Conservation (phyloP, 1,139 yeast species). For the Blastobotrys malaysiensis region DNA sequence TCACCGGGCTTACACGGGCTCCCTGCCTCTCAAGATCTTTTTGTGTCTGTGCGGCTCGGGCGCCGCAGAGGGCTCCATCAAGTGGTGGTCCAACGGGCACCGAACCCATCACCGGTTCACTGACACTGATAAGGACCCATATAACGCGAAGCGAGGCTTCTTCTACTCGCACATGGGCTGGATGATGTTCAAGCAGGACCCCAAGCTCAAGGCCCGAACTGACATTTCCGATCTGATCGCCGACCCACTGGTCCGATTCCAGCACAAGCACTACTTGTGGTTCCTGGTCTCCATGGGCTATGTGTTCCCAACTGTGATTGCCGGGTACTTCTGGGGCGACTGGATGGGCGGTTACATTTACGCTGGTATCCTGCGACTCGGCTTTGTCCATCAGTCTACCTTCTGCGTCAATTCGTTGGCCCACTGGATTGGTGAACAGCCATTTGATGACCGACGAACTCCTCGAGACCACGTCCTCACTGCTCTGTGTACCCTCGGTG, state of each 20-base stretch:
- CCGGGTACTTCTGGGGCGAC: conserved; percentile 83
- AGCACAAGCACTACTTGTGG: conserved; percentile 82
- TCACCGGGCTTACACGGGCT: conserved; percentile 81
- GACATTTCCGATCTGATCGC: conserved; percentile 87
- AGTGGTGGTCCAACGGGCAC: conserved; percentile 99
- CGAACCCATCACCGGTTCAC: conserved; percentile 97
- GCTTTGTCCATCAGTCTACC: conserved; percentile 91
- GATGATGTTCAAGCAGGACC: conserved; percentile 93
- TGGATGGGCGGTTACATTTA: conserved; percentile 89
- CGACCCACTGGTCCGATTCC: conserved; percentile 87
- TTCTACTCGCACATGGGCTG: conserved; percentile 97
- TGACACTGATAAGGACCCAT: conserved; percentile 94
- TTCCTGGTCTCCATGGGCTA: conserved; percentile 65
- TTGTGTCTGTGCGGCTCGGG: conserved; percentile 90
- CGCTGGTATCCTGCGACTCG: conserved; percentile 81
- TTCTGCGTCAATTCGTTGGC: conserved; percentile 98
- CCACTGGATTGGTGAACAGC: conserved; percentile 97
- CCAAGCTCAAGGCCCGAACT: conserved; percentile 90
- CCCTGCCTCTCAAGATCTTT: conserved; percentile 61
- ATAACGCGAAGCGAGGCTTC: conserved; percentile 92
- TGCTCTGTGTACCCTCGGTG: conserved; percentile 94
- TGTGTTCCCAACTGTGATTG: conserved; percentile 66
- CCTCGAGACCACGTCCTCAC: conserved; percentile 95
- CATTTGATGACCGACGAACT: conserved; percentile 95
- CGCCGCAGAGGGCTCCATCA: conserved; percentile 92